phyloP scores from a whole-genome alignment of 345 rosid species.

The Linum trigynum region DNA sequence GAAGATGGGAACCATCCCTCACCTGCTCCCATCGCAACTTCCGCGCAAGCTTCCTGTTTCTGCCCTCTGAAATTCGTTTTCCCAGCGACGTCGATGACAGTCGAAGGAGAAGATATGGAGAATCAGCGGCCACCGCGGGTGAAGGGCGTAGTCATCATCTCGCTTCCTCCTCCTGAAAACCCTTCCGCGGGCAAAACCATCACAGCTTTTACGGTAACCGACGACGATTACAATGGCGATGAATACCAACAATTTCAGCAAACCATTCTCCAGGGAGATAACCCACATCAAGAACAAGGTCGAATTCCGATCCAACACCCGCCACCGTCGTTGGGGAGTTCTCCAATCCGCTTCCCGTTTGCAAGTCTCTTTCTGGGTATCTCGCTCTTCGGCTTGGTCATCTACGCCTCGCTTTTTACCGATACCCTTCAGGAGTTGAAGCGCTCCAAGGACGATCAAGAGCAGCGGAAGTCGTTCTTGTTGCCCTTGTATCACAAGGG shows the following conservation, averaged over 20 bases:
- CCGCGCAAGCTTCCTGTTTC: too few species aligned
- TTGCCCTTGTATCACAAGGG: constrained; percentile 64
- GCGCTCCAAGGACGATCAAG: constrained; percentile 32
- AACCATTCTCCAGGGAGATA: constrained; percentile 15
- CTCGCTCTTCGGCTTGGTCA: constrained; percentile 43
- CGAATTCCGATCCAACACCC: constrained; percentile 20
- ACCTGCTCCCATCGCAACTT: too few species aligned
- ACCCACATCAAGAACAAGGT: constrained; percentile 7
- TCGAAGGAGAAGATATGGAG: constrained; percentile 30
- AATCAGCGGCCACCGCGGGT: constrained; percentile 23
- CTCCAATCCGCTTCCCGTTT: constrained; percentile 25
- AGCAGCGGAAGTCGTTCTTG: constrained; percentile 41
- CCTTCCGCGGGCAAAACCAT: constrained; percentile 84
- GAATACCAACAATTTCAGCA: constrained; percentile 16
- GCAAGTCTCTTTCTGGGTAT: constrained; percentile 24
- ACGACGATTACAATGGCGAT: constrained; percentile 13
- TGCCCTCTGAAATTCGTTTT: too few species aligned
- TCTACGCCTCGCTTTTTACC: constrained; percentile 38
- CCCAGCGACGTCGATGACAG: too few species aligned
- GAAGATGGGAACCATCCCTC: too few species aligned
- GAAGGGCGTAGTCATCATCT: constrained; percentile 59
- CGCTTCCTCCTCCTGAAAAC: constrained; percentile 77
- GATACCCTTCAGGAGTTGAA: constrained; percentile 31
- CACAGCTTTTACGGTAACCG: constrained; percentile 61
- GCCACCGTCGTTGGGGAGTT: constrained; percentile 29